Conservation (phyloP, 2,329 filamentous ascomycete species). For the Talaromyces sp. region DNA sequence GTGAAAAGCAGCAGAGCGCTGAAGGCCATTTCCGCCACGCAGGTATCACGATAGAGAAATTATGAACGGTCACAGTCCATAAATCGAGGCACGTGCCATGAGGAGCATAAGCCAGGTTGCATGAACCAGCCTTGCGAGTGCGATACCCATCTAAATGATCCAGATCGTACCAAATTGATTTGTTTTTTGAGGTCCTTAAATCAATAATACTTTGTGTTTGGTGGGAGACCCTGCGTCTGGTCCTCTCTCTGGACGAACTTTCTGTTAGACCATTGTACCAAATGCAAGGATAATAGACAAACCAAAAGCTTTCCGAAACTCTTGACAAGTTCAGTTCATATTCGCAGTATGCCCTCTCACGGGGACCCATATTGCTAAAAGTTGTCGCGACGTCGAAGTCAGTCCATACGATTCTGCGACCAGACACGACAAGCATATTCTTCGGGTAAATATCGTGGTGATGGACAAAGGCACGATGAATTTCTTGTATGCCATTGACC, state of each 20-base stretch:
- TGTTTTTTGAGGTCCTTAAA: no score
- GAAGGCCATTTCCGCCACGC: background rate
- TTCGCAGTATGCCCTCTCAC: background rate
- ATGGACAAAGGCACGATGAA: conserved; percentile 25
- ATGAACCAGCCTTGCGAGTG: no score
- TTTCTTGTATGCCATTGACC: conserved; percentile 23
- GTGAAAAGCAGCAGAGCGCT: background rate
- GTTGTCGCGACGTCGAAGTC: conserved; percentile 30
- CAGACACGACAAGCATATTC: conserved; percentile 28
- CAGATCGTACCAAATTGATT: no score
- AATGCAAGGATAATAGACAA: background rate
- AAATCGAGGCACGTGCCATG: no score
- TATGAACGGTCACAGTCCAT: no score
- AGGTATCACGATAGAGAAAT: no score
- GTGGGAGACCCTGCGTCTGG: conserved; percentile 6
- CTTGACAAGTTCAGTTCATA: conserved; percentile 4
- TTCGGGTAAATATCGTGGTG: conserved; percentile 29
- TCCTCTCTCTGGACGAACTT: background rate
- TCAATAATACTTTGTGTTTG: conserved; percentile 10
- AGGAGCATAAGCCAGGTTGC: no score
- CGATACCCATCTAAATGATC: no score
- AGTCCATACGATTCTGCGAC: conserved; percentile 23
- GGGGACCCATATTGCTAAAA: background rate
- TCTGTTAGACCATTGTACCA: background rate
- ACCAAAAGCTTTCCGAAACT: conserved; percentile 6